Base-by-base conservation (phyloP, 1,139 yeast species). In the Magnusiomyces suaveolens region DNA sequence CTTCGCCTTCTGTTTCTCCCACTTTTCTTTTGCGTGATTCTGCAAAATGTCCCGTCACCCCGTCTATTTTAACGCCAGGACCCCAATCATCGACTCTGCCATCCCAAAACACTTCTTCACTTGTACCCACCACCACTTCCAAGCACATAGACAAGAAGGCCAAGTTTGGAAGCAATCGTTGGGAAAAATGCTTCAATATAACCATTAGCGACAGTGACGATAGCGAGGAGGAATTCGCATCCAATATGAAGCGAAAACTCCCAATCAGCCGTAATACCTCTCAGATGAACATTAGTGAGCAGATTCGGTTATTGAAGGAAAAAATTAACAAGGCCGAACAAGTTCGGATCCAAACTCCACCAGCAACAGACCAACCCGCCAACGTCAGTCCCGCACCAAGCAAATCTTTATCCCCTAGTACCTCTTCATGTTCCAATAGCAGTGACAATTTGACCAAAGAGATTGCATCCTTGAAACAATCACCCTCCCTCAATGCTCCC, bases 161-260 rank as follows among this genome's bases (percentile, higher is more conserved):
- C n/a, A 47, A 47, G n/a, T 47, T 47, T 47, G 50, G 50, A 4
- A 23, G 29, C 16, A 36, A 47, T 33, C 21, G 50, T 18, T 47
- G 50, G 50, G 39, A 32, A 18, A 23, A 47, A 3, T 18, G 29
- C 12, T 33, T 47, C 32, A 36, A 47, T 20, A 47, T 47, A 18
- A 23, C 23, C n/a, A n/a, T 47, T 3, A 47, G 50, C 25, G 50
- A 47, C 2, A 36, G 41, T 16, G 50, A 47, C 20, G 47, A 44
- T 8, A 44, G 47, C 18, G 41, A 33, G 3, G 38, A 46, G 25
- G 36, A 29, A 29, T 29, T 12, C 12, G 36, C 6, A 12, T 29
- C 12, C 12, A 12, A 6, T 29, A 12, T 12, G 12, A 29, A 29
- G 36, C 36, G 36, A 29, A 29, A 29, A 29, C 12, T 29, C 12